Base-by-base conservation (phyloP, 2,329 filamentous ascomycete species). In the Stylonectria norvegica region DNA sequence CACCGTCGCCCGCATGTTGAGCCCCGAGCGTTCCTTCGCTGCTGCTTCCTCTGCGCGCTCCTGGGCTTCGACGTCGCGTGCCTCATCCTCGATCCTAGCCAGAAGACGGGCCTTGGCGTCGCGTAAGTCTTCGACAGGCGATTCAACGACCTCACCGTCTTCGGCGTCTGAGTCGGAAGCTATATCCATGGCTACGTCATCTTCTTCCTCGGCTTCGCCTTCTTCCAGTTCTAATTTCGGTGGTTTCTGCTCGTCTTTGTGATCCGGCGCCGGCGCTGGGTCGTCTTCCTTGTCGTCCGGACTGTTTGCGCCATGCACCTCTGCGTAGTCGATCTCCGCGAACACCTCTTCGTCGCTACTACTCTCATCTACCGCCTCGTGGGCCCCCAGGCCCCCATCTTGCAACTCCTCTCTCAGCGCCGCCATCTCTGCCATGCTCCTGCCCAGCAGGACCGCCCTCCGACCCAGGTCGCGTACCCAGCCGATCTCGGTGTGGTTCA, bases 401-500 rank as follows among this genome's bases (percentile, higher is more conserved):
- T 62, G 65, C 19, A 68, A 61, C 42, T 66, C 65, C 16, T 73
- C 69, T 34, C 66, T 59, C 38, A 77, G 48, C 9, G 68, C 67
- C 8, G 72, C 71, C 61, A 76, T 72, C 49, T 81, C 73, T 20
- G 69, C 69, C 15, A 79, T 60, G 35, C 74, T 77, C 10, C 72
- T 65, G 51, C 77, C 72, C 41, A 85, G 61, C 50, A 81, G 59
- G 15, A 84, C 79, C 1, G 89, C 89, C 49, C 82, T 77, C 63
- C 89, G 88, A 1, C 86, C 89, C 22, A 97, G 62, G 42, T 93
- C 87, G 36, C 91, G 75, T 19, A 96, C 70, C 55, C 81, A 79
- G 5, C 81, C 83, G 20, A 95, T 78, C 56, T 93, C 85, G 30
- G 81, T 77, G 48, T 87, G 85, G 45, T 80, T 79, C 60, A 96